A percentile compares a stretch with the other conserved stretches of the same genome.
Evolutionary conservation across 2,329 filamentous ascomycete species (phyloP).

Genomic region (Coniella lustricola): DNA sequence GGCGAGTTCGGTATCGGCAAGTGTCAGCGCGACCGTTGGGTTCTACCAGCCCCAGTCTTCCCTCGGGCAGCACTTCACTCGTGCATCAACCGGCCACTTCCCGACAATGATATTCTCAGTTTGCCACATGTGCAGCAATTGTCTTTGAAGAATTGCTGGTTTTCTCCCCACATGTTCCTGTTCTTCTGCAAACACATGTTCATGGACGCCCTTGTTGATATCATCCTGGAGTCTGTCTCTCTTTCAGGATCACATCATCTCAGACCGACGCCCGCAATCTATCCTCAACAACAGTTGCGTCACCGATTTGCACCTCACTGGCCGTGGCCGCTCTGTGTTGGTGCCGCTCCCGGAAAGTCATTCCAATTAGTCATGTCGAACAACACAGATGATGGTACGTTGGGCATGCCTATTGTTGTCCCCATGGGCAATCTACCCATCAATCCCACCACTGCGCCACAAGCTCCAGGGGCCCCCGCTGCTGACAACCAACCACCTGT

Average conservation of each 20-base stretch:
- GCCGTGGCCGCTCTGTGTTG: conserved; percentile 19
- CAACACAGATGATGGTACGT: too few relatives aligned
- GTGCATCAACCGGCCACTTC: conserved; percentile 15
- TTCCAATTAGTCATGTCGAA: conserved; percentile 11
- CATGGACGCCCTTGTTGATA: conserved; percentile 37
- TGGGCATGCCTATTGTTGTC: too few relatives aligned
- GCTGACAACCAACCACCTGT: not conserved
- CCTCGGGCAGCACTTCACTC: conserved; percentile 27
- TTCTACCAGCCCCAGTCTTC: conserved; percentile 55
- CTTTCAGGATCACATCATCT: conserved; percentile 41
- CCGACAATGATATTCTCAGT: conserved; percentile 34
- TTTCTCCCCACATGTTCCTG: conserved; percentile 50
- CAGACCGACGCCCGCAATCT: conserved; percentile 4
- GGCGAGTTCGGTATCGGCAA: conserved; percentile 59
- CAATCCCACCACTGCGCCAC: not conserved
- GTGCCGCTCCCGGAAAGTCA: conserved; percentile 10
- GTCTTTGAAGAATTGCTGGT: conserved; percentile 63
- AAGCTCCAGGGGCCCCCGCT: not conserved
- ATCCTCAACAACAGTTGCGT: conserved; percentile 6
- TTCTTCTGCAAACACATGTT: conserved; percentile 44
- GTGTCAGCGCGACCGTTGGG: conserved; percentile 52
- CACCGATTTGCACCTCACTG: conserved; percentile 8
- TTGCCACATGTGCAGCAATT: conserved; percentile 53
- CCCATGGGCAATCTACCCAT: too few relatives aligned
- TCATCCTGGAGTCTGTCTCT: conserved; percentile 59